Conservation (phyloP, 345 rosid genomes). For the Brassica incana region DNA sequence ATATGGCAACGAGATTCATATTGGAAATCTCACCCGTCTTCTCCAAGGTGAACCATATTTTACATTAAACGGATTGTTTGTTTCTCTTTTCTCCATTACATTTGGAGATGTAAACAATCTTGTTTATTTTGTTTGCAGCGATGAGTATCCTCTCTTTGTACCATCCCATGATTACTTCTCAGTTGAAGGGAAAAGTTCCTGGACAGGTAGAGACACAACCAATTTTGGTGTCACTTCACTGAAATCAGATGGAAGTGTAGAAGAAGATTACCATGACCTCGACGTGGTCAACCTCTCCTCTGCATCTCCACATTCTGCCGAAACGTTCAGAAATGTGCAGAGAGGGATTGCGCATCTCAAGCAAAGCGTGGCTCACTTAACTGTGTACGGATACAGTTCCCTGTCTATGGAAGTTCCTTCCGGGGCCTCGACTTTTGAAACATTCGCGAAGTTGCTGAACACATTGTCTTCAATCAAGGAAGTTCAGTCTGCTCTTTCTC, state of each 20-base stretch:
- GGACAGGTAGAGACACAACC: constrained; percentile 78
- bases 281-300: constrained; percentile 66
- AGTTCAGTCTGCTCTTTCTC: constrained; percentile 62
- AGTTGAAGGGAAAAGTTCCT: constrained; percentile 68
- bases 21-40: constrained; percentile 74
- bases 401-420: constrained; percentile 75
- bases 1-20: constrained; percentile 96
- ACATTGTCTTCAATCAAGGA: constrained; percentile 78
- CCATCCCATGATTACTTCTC: constrained; percentile 88
- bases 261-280: constrained; percentile 66
- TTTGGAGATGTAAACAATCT: constrained; percentile 11
- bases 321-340: constrained; percentile 82
- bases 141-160: constrained; percentile 87
- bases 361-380: constrained; percentile 88
- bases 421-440: constrained; percentile 83
- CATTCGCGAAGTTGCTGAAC: constrained; percentile 71
- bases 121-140: constrained; percentile 45
- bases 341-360: constrained; percentile 88
- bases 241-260: constrained; percentile 77
- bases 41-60: constrained; percentile 61
- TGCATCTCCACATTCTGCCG: constrained; percentile 71
- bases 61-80: constrained; percentile 16
- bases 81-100: background rate
- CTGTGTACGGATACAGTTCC: constrained; percentile 73
- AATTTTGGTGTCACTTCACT: constrained; percentile 83